Conservation (phyloP, 768 basidiomycete species). For the Lactarius hatsudake region DNA sequence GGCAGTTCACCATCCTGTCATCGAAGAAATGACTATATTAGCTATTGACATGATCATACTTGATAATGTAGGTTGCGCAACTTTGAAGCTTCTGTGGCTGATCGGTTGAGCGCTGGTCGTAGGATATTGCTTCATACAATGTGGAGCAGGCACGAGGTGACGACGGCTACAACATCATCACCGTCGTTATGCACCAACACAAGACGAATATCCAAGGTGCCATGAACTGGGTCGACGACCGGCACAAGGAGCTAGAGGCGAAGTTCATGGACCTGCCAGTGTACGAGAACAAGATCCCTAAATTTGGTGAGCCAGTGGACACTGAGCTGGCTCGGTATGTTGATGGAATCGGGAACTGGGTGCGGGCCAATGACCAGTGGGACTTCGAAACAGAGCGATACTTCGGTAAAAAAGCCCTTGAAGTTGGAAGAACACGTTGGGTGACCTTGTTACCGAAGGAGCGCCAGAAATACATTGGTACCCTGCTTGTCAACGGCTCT, state of each 20-base stretch:
- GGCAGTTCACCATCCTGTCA: not conserved
- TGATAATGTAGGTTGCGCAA: not conserved
- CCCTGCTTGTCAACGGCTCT: not conserved
- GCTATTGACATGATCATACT: not conserved
- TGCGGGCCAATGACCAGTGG: conserved; percentile 40
- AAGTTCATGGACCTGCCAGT: conserved; percentile 35
- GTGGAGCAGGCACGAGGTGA: conserved; percentile 35
- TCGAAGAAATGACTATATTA: not conserved
- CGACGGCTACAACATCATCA: conserved; percentile 40
- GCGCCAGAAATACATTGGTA: not conserved
- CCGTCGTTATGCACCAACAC: conserved; percentile 41
- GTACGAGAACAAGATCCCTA: conserved; percentile 34
- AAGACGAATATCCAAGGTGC: conserved; percentile 35
- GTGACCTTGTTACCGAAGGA: not conserved
- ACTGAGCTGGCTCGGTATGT: conserved; percentile 36
- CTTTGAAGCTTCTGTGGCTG: not conserved
- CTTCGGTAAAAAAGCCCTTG: not conserved
- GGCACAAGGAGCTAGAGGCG: conserved; percentile 32
- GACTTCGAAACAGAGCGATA: conserved; percentile 35
- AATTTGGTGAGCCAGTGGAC: conserved; percentile 38
- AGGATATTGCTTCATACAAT: conserved; percentile 35
- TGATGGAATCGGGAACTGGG: conserved; percentile 43
- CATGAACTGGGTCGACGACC: conserved; percentile 33
- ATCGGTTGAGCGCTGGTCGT: not conserved
- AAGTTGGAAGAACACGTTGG: not conserved